Evolutionary conservation across 2,329 filamentous ascomycete genomes (phyloP).

Genomic region (Alternaria viburni): DNA sequence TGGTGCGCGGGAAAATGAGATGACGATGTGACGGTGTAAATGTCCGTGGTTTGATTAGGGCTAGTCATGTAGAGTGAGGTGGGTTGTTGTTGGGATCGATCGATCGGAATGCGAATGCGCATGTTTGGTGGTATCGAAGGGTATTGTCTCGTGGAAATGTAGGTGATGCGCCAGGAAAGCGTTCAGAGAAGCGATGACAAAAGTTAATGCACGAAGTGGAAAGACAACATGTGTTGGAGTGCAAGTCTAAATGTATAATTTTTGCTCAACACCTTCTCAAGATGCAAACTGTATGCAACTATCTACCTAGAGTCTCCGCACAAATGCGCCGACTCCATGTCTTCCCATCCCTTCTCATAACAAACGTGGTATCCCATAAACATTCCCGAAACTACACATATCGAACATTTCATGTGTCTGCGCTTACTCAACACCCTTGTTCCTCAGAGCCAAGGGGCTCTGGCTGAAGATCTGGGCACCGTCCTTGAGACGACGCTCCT

Average conservation of each 20-base stretch:
- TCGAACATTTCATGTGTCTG: slow-evolving; percentile 13
- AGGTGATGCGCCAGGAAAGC: neutral
- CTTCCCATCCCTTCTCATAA: slow-evolving; percentile 8
- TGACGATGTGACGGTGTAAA: neutral
- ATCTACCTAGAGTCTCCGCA: slow-evolving; percentile 10
- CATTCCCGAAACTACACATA: slow-evolving; percentile 16
- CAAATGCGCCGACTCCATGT: slow-evolving; percentile 11
- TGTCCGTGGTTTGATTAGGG: neutral
- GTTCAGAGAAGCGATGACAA: neutral
- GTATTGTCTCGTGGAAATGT: neutral
- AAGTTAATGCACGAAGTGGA: neutral
- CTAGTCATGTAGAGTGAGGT: neutral
- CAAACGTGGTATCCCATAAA: slow-evolving; percentile 22
- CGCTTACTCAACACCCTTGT: slow-evolving; percentile 29
- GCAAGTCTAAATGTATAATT: neutral
- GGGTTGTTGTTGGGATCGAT: neutral
- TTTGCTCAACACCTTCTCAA: neutral
- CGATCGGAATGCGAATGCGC: neutral
- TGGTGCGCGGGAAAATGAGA: neutral
- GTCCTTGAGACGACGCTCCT: slow-evolving; percentile 66
- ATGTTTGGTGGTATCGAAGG: neutral
- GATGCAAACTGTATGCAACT: slow-evolving; percentile 2
- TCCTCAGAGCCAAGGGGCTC: slow-evolving; percentile 38
- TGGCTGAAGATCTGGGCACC: slow-evolving; percentile 64
- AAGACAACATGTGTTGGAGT: neutral